Conservation (phyloP, 441 rosid species). For the Biscutella auriculata region DNA sequence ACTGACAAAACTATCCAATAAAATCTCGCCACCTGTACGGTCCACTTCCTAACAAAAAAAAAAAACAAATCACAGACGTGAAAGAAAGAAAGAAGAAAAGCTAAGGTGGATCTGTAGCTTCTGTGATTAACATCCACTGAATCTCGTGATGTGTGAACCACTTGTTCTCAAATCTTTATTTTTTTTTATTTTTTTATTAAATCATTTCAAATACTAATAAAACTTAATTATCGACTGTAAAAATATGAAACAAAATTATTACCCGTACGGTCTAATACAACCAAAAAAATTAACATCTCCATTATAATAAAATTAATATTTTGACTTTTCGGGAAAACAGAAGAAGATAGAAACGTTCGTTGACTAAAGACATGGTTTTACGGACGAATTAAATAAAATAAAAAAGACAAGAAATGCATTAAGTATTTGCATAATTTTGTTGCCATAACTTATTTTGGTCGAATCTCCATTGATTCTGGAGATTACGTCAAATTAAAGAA, state of each 20-base stretch:
- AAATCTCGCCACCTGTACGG: constrained; percentile 5
- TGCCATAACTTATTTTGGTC: neutral
- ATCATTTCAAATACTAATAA: neutral
- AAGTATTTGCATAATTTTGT: neutral
- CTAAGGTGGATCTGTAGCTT: constrained; percentile 23
- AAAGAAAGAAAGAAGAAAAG: neutral
- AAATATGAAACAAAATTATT: neutral
- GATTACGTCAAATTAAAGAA: neutral
- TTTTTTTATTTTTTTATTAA: neutral
- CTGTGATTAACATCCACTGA: constrained; percentile 16
- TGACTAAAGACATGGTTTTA: neutral
- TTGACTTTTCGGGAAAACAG: too few species aligned
- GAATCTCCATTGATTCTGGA: neutral
- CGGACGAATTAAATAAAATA: neutral
- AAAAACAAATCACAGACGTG: constrained; percentile 21
- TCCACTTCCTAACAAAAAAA: neutral
- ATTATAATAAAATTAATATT: neutral
- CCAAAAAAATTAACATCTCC: constrained; percentile 10
- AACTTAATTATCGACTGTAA: too few species aligned
- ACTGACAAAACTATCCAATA: constrained; percentile 12
- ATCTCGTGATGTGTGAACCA: constrained; percentile 26
- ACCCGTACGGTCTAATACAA: neutral
- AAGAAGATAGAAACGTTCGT: neutral
- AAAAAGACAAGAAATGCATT: neutral
- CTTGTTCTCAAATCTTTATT: neutral